These are phyloP conservation scores for Butyriboletus loyo DNA, from an alignment of 768 basidiomycete genomes.

Conservation along the genomic window DNA sequence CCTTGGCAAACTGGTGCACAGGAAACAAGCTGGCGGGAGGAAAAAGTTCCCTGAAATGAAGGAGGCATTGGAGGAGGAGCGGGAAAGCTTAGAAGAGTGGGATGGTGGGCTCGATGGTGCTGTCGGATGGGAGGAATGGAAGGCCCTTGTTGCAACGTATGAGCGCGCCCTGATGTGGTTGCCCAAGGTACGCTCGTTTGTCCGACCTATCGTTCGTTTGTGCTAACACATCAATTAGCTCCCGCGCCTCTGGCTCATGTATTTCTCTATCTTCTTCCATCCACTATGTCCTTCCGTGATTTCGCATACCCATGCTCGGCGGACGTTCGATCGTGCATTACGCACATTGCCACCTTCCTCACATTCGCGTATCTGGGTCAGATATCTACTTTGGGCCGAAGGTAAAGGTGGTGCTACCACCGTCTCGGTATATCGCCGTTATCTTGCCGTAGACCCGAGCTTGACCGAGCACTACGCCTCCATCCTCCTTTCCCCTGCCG, in stretches of 20 bases:
- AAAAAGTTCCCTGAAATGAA: slow-evolving; percentile 92
- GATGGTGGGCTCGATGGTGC: slow-evolving; percentile 81
- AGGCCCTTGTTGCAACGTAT: slow-evolving; percentile 77
- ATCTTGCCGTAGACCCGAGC: slow-evolving; percentile 77
- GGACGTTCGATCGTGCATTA: slow-evolving; percentile 91
- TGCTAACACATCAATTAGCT: slow-evolving; percentile 47
- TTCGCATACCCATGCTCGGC: slow-evolving; percentile 86
- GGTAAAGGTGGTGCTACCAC: slow-evolving; percentile 72
- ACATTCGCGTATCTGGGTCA: slow-evolving; percentile 88
- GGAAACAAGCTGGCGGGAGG: slow-evolving; percentile 79
- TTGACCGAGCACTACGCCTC: slow-evolving; percentile 76
- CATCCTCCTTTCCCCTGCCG: slow-evolving; percentile 57
- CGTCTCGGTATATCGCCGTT: slow-evolving; percentile 83
- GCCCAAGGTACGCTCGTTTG: slow-evolving; percentile 60
- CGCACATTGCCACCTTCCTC: slow-evolving; percentile 92
- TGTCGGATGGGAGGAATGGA: slow-evolving; percentile 98
- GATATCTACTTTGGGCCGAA: slow-evolving; percentile 93
- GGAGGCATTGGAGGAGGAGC: slow-evolving; percentile 84
- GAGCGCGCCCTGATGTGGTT: slow-evolving; percentile 95
- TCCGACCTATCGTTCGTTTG: not conserved
- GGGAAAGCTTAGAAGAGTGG: slow-evolving; percentile 80
- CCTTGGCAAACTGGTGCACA: slow-evolving; percentile 67
- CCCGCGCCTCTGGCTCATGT: slow-evolving; percentile 92
- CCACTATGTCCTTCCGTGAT: slow-evolving; percentile 82
- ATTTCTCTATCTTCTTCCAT: slow-evolving; percentile 86